Evolutionary conservation across 2,329 filamentous ascomycete genomes (phyloP), one percentile per base, ranked within the genome.

Genomic region (Triangularia setosa): DNA sequence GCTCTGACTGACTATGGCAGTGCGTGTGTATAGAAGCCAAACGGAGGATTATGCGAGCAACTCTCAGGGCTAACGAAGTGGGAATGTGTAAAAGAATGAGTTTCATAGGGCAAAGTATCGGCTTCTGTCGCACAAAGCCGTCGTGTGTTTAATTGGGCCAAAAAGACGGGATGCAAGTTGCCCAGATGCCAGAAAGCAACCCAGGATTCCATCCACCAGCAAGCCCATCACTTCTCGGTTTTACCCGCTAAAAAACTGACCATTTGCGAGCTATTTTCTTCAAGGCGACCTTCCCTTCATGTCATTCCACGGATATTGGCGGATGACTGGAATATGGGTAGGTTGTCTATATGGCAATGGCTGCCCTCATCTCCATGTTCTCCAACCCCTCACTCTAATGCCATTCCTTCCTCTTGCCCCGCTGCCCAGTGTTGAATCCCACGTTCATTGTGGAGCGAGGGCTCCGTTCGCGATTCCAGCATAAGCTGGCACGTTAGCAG

Each of bases 81-180:
- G 21, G 23, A 21, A 57, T 48, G 52, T 57, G 60, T 48, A 57
- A 40, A 62, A 53, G 44, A 56, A n/a, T n/a, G 27, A 33, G 2
- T 48, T 57, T 30, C 27, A 40, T 23, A 16, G 24, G 48, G 28
- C 14, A 21, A n/a, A 14, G 21, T 2, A 48, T 48, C 18, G n/a
- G 16, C n/a, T 62, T 62, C 60, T 33, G 54, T 62, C 54, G 25
- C 60, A 62, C 60, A 62, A 62, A 60, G 58, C 24, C 16, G 16
- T 21, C 35, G 12, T 55, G 12, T 30, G 28, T 58, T 30, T 21
- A 35, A 35, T 33, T 58, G 28, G 27, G 16, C 28, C 55, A 58
- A 58, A 25, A 35, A 58, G n/a, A 48, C 18, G 40, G 40, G 40
- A 48, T 48, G 40, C 40, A 48, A 48, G 40, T 48, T 48, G 40